phyloP scores from a whole-genome alignment of 768 basidiomycete species.

The Leccinellum rugosiceps region DNA sequence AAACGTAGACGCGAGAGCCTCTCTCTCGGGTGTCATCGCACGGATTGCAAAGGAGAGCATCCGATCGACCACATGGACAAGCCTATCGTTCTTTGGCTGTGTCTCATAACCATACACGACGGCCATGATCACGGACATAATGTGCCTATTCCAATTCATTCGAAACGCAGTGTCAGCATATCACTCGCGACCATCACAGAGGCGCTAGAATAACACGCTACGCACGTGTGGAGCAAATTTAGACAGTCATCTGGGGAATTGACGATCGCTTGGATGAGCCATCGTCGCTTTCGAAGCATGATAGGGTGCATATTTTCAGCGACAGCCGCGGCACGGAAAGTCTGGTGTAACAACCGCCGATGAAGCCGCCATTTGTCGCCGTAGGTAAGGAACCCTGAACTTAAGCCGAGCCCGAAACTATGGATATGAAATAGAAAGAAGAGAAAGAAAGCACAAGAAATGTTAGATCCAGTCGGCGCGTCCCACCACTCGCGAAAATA shows the following conservation, averaged over 20 bases:
- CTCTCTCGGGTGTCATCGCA: slow-evolving; percentile 2
- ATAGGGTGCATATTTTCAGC: slow-evolving; percentile 5
- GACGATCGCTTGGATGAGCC: slow-evolving; percentile 8
- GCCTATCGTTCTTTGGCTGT: neutral
- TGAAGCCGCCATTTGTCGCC: neutral
- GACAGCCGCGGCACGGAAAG: slow-evolving; percentile 6
- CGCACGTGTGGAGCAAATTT: slow-evolving; percentile 9
- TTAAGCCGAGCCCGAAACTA: slow-evolving; percentile 16
- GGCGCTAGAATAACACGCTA: neutral
- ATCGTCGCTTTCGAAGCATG: slow-evolving; percentile 4
- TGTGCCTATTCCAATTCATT: neutral
- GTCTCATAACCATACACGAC: slow-evolving; percentile 10
- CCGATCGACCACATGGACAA: neutral
- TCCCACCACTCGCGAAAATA: too few species aligned
- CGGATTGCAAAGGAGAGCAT: neutral
- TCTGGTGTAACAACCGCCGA: slow-evolving; percentile 18
- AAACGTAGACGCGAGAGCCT: neutral
- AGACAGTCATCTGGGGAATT: neutral
- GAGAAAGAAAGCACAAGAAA: too few species aligned
- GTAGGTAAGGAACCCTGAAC: neutral
- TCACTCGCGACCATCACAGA: neutral
- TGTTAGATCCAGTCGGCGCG: too few species aligned
- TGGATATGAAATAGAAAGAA: too few species aligned
- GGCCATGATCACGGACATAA: slow-evolving; percentile 25
- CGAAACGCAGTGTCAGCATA: neutral